Evolutionary conservation across 2,329 filamentous ascomycete species (phyloP).

Genomic region (Emmonsia crescens): DNA sequence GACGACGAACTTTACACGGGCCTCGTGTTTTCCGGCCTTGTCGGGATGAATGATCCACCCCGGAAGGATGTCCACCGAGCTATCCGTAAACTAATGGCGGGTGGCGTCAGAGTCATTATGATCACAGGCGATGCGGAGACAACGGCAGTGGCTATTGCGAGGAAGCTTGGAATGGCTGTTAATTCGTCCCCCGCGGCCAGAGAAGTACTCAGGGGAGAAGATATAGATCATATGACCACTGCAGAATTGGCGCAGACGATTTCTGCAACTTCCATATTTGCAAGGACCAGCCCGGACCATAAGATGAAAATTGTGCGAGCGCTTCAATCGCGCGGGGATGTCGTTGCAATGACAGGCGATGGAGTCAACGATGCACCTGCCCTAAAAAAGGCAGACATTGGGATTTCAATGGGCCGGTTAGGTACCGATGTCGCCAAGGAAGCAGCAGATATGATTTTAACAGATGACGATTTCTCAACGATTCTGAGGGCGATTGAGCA

Average conservation of each 20-base stretch:
- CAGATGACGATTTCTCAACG: conserved; percentile 79
- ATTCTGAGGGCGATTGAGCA: conserved; percentile 95
- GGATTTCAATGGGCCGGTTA: conserved; percentile 89
- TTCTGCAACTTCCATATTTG: conserved; percentile 84
- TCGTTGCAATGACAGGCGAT: conserved; percentile 98
- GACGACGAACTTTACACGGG: conserved; percentile 70
- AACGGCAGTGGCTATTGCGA: conserved; percentile 86
- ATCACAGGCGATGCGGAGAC: conserved; percentile 95
- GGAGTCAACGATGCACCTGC: conserved; percentile 97
- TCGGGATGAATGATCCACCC: conserved; percentile 96
- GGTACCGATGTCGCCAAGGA: conserved; percentile 97
- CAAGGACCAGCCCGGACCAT: conserved; percentile 90
- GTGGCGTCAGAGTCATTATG: conserved; percentile 96
- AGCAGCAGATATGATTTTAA: conserved; percentile 78
- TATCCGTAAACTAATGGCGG: conserved; percentile 80
- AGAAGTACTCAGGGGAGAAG: conserved; percentile 72
- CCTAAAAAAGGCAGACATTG: conserved; percentile 93
- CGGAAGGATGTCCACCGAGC: conserved; percentile 80
- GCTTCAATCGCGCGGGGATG: conserved; percentile 82
- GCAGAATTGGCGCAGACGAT: conserved; percentile 76
- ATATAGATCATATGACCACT: conserved; percentile 87
- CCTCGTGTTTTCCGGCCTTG: conserved; percentile 79
- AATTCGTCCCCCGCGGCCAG: conserved; percentile 43
- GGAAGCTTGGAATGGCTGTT: conserved; percentile 88
- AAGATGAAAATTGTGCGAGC: conserved; percentile 95